Percentiles rank a stretch among this genome's conserved stretches.
These are phyloP conservation scores for Nemania serpens DNA, from an alignment of 2,329 filamentous ascomycete genomes.

Conservation along the genomic window DNA sequence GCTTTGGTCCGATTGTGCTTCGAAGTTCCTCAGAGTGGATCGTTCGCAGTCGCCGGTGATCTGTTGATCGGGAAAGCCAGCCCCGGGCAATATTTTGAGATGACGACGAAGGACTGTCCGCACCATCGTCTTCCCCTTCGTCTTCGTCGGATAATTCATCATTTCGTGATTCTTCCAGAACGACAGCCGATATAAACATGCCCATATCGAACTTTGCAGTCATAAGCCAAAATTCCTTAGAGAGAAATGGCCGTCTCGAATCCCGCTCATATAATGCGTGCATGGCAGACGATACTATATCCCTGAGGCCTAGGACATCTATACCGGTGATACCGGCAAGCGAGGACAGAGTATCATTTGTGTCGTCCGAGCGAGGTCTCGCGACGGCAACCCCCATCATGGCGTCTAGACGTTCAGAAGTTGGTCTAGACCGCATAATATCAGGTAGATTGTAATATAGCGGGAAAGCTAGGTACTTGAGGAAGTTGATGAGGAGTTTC, in stretches of 20 bases:
- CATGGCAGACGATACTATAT: slow-evolving; percentile 77
- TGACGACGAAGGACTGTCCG: slow-evolving; percentile 24
- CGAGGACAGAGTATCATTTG: slow-evolving; percentile 27
- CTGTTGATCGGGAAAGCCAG: slow-evolving; percentile 64
- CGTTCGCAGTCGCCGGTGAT: slow-evolving; percentile 68
- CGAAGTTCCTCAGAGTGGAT: slow-evolving; percentile 72
- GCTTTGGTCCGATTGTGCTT: slow-evolving; percentile 79
- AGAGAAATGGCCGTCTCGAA: slow-evolving; percentile 83
- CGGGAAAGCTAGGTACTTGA: slow-evolving; percentile 89
- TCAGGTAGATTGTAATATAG: slow-evolving; percentile 83
- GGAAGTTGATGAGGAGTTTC: slow-evolving; percentile 74
- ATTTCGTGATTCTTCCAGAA: slow-evolving; percentile 83
- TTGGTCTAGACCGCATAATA: slow-evolving; percentile 43
- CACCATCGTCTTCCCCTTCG: slow-evolving; percentile 53
- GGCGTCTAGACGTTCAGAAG: slow-evolving; percentile 29
- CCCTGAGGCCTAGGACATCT: slow-evolving; percentile 77
- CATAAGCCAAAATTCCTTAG: slow-evolving; percentile 92
- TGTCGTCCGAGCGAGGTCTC: slow-evolving; percentile 13
- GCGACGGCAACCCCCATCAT: slow-evolving; percentile 30
- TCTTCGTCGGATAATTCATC: slow-evolving; percentile 68
- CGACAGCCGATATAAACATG: slow-evolving; percentile 83
- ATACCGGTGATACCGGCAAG: slow-evolving; percentile 65
- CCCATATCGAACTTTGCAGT: slow-evolving; percentile 85
- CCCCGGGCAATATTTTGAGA: slow-evolving; percentile 55
- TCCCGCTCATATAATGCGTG: slow-evolving; percentile 92